These are phyloP conservation scores for Yarrowia sp. DNA, from an alignment of 805 yeast species.

Conservation along the genomic window DNA sequence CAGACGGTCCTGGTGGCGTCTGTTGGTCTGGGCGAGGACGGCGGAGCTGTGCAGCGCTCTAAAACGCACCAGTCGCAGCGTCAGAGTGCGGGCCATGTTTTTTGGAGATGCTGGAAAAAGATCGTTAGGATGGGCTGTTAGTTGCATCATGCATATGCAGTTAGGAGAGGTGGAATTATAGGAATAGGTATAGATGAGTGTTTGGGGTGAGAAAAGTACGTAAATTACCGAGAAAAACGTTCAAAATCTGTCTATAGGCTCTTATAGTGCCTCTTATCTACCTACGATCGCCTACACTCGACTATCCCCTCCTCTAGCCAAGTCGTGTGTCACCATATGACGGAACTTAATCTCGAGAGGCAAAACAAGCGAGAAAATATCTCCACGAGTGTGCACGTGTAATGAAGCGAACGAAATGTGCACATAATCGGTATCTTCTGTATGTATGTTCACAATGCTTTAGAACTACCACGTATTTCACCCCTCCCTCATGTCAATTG, in stretches of 20 bases:
- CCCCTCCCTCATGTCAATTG: too few species aligned
- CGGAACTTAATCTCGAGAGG: slow-evolving; percentile 14
- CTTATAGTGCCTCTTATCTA: too few species aligned
- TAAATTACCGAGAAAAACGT: too few species aligned
- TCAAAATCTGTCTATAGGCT: too few species aligned
- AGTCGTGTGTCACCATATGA: not conserved
- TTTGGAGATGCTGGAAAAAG: not conserved
- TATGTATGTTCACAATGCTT: too few species aligned
- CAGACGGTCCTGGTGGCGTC: slow-evolving; percentile 34
- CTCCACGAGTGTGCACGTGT: too few species aligned
- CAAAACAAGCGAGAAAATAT: not conserved
- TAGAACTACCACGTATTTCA: too few species aligned
- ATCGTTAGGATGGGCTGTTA: slow-evolving; percentile 2
- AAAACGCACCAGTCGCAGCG: slow-evolving; percentile 20
- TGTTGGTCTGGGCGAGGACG: not conserved
- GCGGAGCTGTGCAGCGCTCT: slow-evolving; percentile 22
- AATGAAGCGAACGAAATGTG: too few species aligned
- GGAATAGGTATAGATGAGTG: too few species aligned
- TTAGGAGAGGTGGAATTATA: not conserved
- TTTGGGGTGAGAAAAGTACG: too few species aligned
- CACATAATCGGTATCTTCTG: too few species aligned
- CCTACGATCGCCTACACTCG: too few species aligned
- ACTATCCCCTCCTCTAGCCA: not conserved
- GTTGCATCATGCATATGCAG: not conserved
- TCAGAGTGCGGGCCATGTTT: slow-evolving; percentile 1